phyloP scores from a whole-genome alignment of 179 eudicot species.

The Spergularia azorica region DNA sequence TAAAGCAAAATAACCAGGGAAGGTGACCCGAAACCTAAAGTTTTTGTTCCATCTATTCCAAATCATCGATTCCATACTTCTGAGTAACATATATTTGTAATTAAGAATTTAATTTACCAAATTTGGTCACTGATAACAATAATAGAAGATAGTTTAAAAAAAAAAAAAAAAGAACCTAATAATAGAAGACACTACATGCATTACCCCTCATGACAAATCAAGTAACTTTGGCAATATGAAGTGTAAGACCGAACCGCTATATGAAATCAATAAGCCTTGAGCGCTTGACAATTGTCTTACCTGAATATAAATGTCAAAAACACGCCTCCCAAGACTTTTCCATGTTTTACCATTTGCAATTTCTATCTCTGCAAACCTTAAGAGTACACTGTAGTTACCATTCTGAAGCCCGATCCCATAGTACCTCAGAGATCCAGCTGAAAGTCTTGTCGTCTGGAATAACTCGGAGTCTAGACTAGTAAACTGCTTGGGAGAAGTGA shows the following conservation, averaged over 20 bases:
- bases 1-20: neutral
- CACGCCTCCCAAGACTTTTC: slow-evolving; percentile 74
- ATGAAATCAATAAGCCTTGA: neutral
- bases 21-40: neutral
- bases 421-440: slow-evolving; percentile 79
- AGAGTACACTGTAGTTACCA: slow-evolving; percentile 67
- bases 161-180: too few relatives aligned
- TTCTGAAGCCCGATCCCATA: slow-evolving; percentile 82
- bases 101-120: neutral
- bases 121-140: too few relatives aligned
- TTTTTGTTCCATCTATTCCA: neutral
- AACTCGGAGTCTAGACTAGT: slow-evolving; percentile 62
- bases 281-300: slow-evolving; percentile 29
- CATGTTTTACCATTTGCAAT: slow-evolving; percentile 41
- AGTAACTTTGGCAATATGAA: neutral
- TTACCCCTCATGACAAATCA: neutral
- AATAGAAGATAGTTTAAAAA: too few relatives aligned
- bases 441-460: slow-evolving; percentile 64
- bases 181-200: too few relatives aligned
- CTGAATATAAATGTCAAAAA: slow-evolving; percentile 82
- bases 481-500: slow-evolving; percentile 37
- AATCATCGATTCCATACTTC: too few relatives aligned
- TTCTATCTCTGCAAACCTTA: slow-evolving; percentile 65
- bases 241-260: neutral
- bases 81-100: neutral